These are phyloP conservation scores for Kappamyces sp. DNA, from an alignment of 192 early-diverging fungal species.

Conservation along the genomic window DNA sequence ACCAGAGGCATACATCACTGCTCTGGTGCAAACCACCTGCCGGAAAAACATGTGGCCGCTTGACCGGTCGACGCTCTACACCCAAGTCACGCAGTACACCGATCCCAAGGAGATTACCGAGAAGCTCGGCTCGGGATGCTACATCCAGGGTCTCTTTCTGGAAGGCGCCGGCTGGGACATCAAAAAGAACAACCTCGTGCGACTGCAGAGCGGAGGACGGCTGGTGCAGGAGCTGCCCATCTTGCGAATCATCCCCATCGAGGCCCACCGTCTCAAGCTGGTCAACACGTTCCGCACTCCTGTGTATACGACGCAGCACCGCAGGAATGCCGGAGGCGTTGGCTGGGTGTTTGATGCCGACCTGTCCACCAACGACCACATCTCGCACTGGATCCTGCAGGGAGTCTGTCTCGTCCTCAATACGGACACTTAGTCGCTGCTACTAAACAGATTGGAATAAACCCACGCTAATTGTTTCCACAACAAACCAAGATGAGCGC, in stretches of 20 bases:
- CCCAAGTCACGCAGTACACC: conserved; percentile 46
- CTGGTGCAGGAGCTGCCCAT: conserved; percentile 54
- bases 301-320: conserved; percentile 55
- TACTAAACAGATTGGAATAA: no score
- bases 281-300: conserved; percentile 61
- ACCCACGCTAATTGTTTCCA: no score
- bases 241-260: conserved; percentile 57
- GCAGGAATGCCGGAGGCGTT: conserved; percentile 53
- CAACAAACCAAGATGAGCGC: conserved; percentile 23
- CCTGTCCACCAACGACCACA: conserved; percentile 47
- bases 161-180: conserved; percentile 61
- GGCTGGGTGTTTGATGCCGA: conserved; percentile 66
- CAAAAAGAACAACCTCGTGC: conserved; percentile 33
- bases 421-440: conserved; percentile 25
- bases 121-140: conserved; percentile 51
- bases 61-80: conserved; percentile 56
- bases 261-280: conserved; percentile 48
- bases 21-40: conserved; percentile 56
- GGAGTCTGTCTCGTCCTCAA: conserved; percentile 53
- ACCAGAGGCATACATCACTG: conserved; percentile 57
- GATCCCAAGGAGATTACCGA: conserved; percentile 51
- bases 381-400: conserved; percentile 56
- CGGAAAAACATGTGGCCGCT: conserved; percentile 58
- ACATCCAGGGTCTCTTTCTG: conserved; percentile 51
- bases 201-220: conserved; percentile 45